Percentiles rank a stretch among this genome's conserved stretches.
Conservation (phyloP, 495 filamentous ascomycete genomes). For the Cercophora newfieldiana region DNA sequence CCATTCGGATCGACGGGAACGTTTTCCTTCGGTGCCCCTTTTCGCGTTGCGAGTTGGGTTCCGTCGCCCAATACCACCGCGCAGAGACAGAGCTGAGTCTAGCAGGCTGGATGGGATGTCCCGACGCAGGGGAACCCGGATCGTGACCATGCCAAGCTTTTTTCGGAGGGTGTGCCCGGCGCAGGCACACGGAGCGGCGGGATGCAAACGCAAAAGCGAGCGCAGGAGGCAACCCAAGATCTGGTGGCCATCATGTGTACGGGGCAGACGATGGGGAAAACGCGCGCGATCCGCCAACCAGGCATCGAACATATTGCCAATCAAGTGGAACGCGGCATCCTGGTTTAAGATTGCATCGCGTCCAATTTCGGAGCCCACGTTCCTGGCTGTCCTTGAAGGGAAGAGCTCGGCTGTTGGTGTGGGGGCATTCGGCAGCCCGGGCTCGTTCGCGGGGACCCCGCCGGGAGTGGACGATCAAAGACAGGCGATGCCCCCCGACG, state of each 20-base stretch:
- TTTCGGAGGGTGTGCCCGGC: background rate
- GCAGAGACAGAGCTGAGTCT: background rate
- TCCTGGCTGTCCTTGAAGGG: conserved; percentile 34
- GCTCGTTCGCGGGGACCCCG: conserved; percentile 18
- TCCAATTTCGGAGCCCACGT: conserved; percentile 34
- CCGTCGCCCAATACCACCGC: no score
- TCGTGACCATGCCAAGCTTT: background rate
- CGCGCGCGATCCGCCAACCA: conserved; percentile 30
- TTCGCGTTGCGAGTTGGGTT: background rate
- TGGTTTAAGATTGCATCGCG: conserved; percentile 25
- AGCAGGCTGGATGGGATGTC: background rate
- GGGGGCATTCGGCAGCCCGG: conserved; percentile 24
- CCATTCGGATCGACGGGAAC: conserved; percentile 32
- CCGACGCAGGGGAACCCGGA: background rate
- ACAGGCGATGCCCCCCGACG: conserved; percentile 29
- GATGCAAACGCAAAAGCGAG: conserved; percentile 13
- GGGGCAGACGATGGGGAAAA: conserved; percentile 25
- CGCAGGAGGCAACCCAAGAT: conserved; percentile 12
- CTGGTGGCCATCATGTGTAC: background rate
- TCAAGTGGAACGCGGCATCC: conserved; percentile 29
- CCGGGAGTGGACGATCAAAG: conserved; percentile 28
- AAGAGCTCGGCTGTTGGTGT: conserved; percentile 30
- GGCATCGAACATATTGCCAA: conserved; percentile 18
- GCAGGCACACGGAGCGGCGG: background rate
- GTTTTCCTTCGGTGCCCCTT: conserved; percentile 9